phyloP scores from a whole-genome alignment of 2,329 filamentous ascomycete species.

The Monosporascus sp. region DNA sequence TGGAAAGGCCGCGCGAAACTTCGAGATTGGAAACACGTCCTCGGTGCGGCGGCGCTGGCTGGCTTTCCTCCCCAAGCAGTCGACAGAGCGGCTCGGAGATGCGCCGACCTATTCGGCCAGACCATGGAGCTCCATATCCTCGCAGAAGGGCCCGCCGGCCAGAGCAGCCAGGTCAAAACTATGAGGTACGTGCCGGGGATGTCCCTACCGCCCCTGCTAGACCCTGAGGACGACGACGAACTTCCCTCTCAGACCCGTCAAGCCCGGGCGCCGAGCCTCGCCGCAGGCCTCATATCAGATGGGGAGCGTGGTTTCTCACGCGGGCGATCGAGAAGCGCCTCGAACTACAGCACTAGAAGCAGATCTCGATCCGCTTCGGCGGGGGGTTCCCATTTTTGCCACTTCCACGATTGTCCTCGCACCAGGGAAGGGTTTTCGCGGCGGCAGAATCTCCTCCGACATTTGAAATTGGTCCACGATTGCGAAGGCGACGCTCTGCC shows the following conservation, averaged over 20 bases:
- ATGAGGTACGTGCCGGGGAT: conserved; percentile 26
- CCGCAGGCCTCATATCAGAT: conserved; percentile 4
- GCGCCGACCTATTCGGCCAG: conserved; percentile 69
- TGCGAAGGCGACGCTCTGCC: conserved; percentile 22
- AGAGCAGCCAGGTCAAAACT: conserved; percentile 10
- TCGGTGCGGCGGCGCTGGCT: conserved; percentile 70
- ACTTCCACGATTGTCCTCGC: conserved; percentile 31
- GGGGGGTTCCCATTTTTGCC: conserved; percentile 29
- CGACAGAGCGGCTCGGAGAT: conserved; percentile 66
- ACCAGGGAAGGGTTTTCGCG: conserved; percentile 32
- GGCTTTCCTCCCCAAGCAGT: conserved; percentile 65
- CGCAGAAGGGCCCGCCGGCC: conserved; percentile 23
- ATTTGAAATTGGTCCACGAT: conserved; percentile 40
- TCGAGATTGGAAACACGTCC: conserved; percentile 80
- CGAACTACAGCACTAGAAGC: conserved; percentile 1
- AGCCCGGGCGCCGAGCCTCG: not conserved
- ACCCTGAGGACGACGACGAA: conserved; percentile 11
- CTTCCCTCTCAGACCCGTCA: not conserved
- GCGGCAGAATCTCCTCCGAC: conserved; percentile 33
- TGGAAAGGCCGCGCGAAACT: conserved; percentile 17
- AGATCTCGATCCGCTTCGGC: conserved; percentile 16
- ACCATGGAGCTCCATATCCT: conserved; percentile 61
- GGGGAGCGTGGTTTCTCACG: conserved; percentile 3
- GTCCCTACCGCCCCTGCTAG: conserved; percentile 8
- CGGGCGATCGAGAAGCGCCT: conserved; percentile 1